Conservation (phyloP, 345 rosid genomes). For the Sonneratia caseolaris region DNA sequence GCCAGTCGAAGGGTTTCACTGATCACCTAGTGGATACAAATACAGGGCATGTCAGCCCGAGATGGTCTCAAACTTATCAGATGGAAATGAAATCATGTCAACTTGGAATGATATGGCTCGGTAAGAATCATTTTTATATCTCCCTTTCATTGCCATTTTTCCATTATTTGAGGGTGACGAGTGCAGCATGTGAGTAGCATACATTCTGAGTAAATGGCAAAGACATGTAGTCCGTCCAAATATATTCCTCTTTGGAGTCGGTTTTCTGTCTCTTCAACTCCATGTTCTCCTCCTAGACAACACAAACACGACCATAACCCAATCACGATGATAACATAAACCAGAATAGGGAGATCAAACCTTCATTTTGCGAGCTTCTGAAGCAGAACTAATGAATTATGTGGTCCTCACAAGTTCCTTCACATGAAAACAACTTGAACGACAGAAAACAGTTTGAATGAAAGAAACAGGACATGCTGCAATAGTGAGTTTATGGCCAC, state of each 20-base stretch:
- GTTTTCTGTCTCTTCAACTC: slow-evolving; percentile 59
- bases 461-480: no score
- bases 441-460: neutral
- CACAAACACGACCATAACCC: neutral
- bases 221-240: slow-evolving; percentile 80
- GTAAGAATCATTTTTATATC: neutral
- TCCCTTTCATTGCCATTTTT: neutral
- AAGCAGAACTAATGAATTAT: neutral
- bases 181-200: slow-evolving; percentile 10
- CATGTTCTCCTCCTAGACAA: slow-evolving; percentile 69
- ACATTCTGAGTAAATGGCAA: slow-evolving; percentile 89
- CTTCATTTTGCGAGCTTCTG: neutral
- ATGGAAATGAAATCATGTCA: neutral
- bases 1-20: slow-evolving; percentile 86
- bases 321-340: neutral
- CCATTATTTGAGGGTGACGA: neutral
- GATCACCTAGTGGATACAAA: slow-evolving; percentile 42
- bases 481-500: neutral
- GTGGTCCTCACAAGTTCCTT: neutral
- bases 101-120: neutral
- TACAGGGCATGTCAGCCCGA: neutral
- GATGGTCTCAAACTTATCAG: neutral
- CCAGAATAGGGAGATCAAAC: neutral
- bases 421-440: neutral
- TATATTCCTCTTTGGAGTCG: slow-evolving; percentile 33